Conservation (phyloP, 345 rosid species). For the Bruguiera gymnorhiza region DNA sequence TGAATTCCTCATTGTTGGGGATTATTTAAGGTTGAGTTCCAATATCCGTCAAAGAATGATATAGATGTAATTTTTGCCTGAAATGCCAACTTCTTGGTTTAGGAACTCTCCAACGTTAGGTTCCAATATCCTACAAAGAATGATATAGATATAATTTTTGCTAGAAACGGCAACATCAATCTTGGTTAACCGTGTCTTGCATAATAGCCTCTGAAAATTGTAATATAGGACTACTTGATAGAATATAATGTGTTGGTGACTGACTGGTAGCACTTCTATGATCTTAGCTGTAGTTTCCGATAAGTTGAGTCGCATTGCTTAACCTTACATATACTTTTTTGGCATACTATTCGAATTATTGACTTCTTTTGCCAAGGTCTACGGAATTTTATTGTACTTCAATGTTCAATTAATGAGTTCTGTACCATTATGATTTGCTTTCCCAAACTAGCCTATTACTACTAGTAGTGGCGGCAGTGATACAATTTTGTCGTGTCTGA, state of each 20-base stretch:
- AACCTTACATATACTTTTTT: background rate
- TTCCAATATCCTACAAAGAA: background rate
- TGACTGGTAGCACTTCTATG: conserved; percentile 8
- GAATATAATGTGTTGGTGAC: background rate
- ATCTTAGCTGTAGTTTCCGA: conserved; percentile 14
- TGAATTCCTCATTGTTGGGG: background rate
- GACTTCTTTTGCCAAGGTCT: too few species aligned
- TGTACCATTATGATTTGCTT: conserved; percentile 10
- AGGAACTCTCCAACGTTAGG: background rate
- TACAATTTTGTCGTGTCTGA: too few species aligned
- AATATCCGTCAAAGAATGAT: background rate
- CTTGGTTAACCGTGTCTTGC: conserved; percentile 2
- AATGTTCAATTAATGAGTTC: conserved; percentile 3
- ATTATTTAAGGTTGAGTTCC: background rate
- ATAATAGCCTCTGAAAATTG: background rate
- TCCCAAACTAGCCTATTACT: too few species aligned
- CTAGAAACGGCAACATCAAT: background rate
- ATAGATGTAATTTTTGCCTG: conserved; percentile 2
- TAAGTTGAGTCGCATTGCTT: conserved; percentile 1
- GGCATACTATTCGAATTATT: background rate
- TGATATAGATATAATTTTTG: background rate
- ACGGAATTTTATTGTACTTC: background rate
- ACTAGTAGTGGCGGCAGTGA: too few species aligned
- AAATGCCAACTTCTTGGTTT: background rate
- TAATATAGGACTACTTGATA: background rate